Conservation (phyloP, 805 yeast species). For the Myxozyma udenii region DNA sequence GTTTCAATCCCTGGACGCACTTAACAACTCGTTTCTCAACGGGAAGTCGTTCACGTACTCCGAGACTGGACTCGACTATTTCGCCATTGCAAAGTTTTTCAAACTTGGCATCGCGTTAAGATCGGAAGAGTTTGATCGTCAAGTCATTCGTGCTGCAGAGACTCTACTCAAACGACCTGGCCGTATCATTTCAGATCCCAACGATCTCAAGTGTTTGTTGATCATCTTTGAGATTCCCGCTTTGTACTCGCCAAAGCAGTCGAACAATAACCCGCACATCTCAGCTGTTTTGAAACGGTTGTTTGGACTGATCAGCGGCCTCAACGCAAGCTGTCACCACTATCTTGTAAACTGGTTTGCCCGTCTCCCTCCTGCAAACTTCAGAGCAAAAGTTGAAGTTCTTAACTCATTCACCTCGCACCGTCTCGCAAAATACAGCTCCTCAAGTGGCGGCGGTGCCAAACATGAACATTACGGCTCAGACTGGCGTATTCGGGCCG, state of each 20-base stretch:
- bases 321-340: conserved; percentile 43
- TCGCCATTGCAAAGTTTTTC: conserved; percentile 50
- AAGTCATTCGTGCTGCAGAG: conserved; percentile 52
- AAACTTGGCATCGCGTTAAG: conserved; percentile 53
- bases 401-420: conserved; percentile 76
- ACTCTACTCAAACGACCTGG: conserved; percentile 54
- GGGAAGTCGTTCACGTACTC: conserved; percentile 42
- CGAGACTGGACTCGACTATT: conserved; percentile 50
- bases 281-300: conserved; percentile 53
- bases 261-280: conserved; percentile 56
- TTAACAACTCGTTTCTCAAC: conserved; percentile 56
- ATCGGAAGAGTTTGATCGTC: conserved; percentile 52
- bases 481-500: conserved; percentile 78
- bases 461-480: conserved; percentile 59
- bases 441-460: conserved; percentile 17
- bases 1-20: conserved; percentile 47
- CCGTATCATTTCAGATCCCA: conserved; percentile 40
- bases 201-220: conserved; percentile 55
- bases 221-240: conserved; percentile 67
- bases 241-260: conserved; percentile 39
- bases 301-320: conserved; percentile 62
- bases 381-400: conserved; percentile 57
- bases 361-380: conserved; percentile 44
- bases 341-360: conserved; percentile 58
- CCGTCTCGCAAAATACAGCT: conserved; percentile 49